Evolutionary conservation across 129 eudicot species (phyloP).

Genomic region (Flaveria trinervia): DNA sequence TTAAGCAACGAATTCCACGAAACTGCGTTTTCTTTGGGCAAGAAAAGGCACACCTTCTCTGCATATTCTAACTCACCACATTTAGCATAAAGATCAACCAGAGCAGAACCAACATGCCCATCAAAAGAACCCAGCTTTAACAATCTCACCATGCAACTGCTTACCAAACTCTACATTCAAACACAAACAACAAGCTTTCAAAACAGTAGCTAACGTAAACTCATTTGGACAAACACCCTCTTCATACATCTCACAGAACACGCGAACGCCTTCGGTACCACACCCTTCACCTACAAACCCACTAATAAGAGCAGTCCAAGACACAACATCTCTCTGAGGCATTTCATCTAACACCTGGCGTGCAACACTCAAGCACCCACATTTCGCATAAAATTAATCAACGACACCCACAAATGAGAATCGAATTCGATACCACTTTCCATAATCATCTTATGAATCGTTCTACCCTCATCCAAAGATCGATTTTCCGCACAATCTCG

Average conservation of each 20-base stretch:
- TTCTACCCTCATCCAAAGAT: conserved; percentile 35
- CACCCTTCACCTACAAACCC: conserved; percentile 38
- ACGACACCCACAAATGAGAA: conserved; percentile 50
- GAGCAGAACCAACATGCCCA: conserved; percentile 46
- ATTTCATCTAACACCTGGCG: conserved; percentile 45
- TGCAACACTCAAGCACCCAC: conserved; percentile 41
- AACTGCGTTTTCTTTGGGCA: conserved; percentile 42
- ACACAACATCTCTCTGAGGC: conserved; percentile 45
- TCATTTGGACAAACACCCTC: conserved; percentile 41
- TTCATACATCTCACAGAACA: conserved; percentile 42
- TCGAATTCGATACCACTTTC: conserved; percentile 40
- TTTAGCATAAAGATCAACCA: conserved; percentile 48
- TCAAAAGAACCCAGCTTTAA: conserved; percentile 42
- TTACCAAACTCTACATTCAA: conserved; percentile 36
- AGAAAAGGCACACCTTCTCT: conserved; percentile 33
- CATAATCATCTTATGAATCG: conserved; percentile 34
- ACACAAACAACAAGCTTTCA: conserved; percentile 42
- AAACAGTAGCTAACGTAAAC: conserved; percentile 40
- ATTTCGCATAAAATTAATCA: conserved; percentile 46
- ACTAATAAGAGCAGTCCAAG: conserved; percentile 47
- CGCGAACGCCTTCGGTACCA: conserved; percentile 18
- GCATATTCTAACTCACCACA: conserved; percentile 49
- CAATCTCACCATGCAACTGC: conserved; percentile 37
- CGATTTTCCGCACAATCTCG: conserved; percentile 37
- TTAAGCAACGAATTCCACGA: conserved; percentile 50